Percentiles rank a stretch among this genome's conserved stretches.
phyloP scores from a whole-genome alignment of 768 basidiomycete species.

The Cubamyces lactineus region DNA sequence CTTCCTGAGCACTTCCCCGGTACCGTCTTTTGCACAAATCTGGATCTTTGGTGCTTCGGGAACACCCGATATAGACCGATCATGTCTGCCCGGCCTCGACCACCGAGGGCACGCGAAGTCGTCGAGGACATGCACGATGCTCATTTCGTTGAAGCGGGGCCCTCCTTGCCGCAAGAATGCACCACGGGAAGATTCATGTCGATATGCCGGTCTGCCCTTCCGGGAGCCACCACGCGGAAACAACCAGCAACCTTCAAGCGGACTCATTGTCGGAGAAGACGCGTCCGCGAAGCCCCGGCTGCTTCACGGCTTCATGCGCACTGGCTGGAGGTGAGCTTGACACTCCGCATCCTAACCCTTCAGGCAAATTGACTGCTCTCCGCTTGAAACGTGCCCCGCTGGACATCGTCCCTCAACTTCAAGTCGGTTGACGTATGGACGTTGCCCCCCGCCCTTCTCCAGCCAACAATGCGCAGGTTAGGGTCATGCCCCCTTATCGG shows the following conservation, averaged over 20 bases:
- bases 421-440: constrained; percentile 9
- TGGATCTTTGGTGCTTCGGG: constrained; percentile 7
- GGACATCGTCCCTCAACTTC: constrained; percentile 11
- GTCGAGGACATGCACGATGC: constrained; percentile 17
- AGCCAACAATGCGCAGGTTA: constrained; percentile 6
- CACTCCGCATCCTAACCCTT: constrained; percentile 5
- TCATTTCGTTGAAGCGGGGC: constrained; percentile 4
- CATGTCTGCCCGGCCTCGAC: neutral
- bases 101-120: constrained; percentile 15
- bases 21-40: constrained; percentile 7
- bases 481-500: constrained; percentile 20
- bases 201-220: constrained; percentile 10
- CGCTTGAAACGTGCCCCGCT: constrained; percentile 14
- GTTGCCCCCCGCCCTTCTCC: constrained; percentile 18
- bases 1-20: constrained; percentile 13
- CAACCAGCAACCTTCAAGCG: constrained; percentile 18
- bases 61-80: constrained; percentile 7
- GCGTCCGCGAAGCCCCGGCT: constrained; percentile 18
- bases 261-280: constrained; percentile 8
- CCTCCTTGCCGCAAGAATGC: constrained; percentile 3
- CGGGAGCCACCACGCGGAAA: constrained; percentile 18
- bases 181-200: constrained; percentile 11
- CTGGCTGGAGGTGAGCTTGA: neutral
- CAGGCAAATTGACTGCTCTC: constrained; percentile 5
- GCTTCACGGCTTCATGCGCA: constrained; percentile 16